phyloP scores from a whole-genome alignment of 108 stramenopile genomes.

The Ochromonas danica region DNA sequence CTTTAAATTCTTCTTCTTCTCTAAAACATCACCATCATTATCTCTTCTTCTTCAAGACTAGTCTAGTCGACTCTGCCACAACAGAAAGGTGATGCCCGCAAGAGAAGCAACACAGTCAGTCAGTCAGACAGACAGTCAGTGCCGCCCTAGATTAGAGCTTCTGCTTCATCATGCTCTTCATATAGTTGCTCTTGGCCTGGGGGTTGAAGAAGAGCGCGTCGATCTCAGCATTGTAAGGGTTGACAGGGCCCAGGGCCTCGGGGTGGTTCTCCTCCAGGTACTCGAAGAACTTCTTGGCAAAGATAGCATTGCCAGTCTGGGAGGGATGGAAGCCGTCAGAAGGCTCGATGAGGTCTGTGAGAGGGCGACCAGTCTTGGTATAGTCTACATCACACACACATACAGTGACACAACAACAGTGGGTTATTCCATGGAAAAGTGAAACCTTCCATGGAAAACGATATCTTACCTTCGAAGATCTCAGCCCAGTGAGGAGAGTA shows the following conservation, averaged over 20 bases:
- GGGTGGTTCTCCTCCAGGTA: constrained; percentile 11
- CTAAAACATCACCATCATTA: no score
- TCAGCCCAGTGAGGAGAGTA: neutral
- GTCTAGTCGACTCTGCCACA: no score
- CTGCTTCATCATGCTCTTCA: no score
- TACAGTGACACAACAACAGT: no score
- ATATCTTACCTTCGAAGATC: neutral
- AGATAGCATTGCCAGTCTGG: constrained; percentile 6
- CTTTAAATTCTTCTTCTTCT: no score
- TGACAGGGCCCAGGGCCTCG: neutral
- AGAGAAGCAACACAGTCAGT: no score
- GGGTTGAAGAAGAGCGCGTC: constrained; percentile 26
- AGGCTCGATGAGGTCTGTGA: constrained; percentile 28
- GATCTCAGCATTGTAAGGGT: constrained; percentile 34
- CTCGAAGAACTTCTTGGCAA: constrained; percentile 7
- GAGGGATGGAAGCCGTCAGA: constrained; percentile 37
- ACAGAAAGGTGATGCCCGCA: no score
- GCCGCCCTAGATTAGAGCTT: no score
- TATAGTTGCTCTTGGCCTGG: no score
- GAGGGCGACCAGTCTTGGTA: neutral
- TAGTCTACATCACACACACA: no score
- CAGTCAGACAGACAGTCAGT: no score
- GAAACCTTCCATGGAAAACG: neutral
- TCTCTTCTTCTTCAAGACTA: no score
- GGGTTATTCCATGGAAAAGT: neutral